These are phyloP conservation scores for Paratinospora sagittata DNA, from an alignment of 164 flowering plant genomes.

Conservation along the genomic window DNA sequence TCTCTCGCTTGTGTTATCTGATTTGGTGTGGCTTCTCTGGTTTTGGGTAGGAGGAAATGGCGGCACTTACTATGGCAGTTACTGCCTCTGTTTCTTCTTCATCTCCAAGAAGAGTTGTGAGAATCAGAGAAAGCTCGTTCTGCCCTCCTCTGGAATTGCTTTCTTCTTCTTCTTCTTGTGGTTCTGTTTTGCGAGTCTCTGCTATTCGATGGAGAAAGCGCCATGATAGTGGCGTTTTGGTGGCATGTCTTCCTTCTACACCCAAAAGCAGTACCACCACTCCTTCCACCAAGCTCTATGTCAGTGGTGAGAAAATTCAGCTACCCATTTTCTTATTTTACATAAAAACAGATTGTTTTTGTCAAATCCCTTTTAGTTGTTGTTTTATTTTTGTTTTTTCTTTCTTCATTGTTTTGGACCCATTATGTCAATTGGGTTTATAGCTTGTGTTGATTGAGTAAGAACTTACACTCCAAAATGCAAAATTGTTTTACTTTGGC, in stretches of 20 bases:
- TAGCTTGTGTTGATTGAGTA: background rate
- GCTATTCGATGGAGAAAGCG: slow-evolving; percentile 6
- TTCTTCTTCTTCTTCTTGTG: slow-evolving; percentile 2
- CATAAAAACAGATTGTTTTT: background rate
- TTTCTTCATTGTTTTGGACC: background rate
- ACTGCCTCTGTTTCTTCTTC: slow-evolving; percentile 6
- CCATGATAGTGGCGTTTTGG: slow-evolving; percentile 8
- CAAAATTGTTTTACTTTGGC: background rate
- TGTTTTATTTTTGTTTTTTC: background rate
- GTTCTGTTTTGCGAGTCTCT: background rate
- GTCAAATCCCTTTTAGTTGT: background rate
- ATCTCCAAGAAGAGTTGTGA: background rate
- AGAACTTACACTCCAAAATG: background rate
- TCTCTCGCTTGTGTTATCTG: background rate
- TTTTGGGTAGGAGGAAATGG: slow-evolving; percentile 3
- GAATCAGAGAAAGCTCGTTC: slow-evolving; percentile 1
- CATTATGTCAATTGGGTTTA: background rate
- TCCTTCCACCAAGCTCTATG: slow-evolving; percentile 39
- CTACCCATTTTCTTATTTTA: background rate
- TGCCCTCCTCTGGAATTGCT: slow-evolving; percentile 6
- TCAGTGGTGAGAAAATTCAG: slow-evolving; percentile 43
- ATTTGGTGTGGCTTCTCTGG: background rate
- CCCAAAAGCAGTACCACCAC: slow-evolving; percentile 7
- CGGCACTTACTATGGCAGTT: slow-evolving; percentile 11
- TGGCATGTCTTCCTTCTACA: slow-evolving; percentile 25